Evolutionary conservation across 1,284 basidiomycete species (phyloP).

Genomic region (Coniferiporia weirii): DNA sequence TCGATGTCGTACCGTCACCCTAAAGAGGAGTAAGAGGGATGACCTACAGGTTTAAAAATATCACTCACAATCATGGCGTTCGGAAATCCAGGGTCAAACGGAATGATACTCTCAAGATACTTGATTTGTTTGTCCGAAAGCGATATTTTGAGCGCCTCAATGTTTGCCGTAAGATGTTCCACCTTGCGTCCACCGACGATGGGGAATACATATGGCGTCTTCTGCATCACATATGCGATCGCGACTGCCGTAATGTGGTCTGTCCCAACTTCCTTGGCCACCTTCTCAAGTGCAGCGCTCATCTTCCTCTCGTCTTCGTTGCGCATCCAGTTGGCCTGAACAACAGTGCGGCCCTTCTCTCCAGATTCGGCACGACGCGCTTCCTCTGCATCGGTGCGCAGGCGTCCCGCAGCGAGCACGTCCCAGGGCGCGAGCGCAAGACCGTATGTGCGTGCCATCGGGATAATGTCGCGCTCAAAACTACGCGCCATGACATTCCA

Average conservation of each 20-base stretch:
- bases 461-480: slow-evolving; percentile 33
- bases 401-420: slow-evolving; percentile 24
- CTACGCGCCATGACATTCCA: slow-evolving; percentile 29
- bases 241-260: too few species aligned
- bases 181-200: too few species aligned
- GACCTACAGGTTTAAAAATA: not conserved
- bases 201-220: too few species aligned
- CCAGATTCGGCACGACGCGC: slow-evolving; percentile 15
- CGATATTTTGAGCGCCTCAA: slow-evolving; percentile 24
- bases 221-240: too few species aligned
- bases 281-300: slow-evolving; percentile 17
- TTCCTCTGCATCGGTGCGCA: slow-evolving; percentile 20
- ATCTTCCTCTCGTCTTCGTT: slow-evolving; percentile 16
- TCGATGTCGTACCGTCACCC: slow-evolving; percentile 14
- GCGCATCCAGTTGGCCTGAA: slow-evolving; percentile 16
- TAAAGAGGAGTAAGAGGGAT: not conserved
- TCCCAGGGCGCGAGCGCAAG: slow-evolving; percentile 27
- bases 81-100: slow-evolving; percentile 29
- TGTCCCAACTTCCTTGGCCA: slow-evolving; percentile 31
- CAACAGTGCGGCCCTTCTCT: slow-evolving; percentile 19
- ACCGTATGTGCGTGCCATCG: slow-evolving; percentile 25
- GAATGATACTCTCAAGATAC: slow-evolving; percentile 10
- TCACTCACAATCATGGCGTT: slow-evolving; percentile 23
- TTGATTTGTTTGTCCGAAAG: slow-evolving; percentile 23
- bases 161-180: slow-evolving; percentile 25